Base-by-base conservation (phyloP, 805 yeast genomes). In the Wickerhamomyces rabaulensis region DNA sequence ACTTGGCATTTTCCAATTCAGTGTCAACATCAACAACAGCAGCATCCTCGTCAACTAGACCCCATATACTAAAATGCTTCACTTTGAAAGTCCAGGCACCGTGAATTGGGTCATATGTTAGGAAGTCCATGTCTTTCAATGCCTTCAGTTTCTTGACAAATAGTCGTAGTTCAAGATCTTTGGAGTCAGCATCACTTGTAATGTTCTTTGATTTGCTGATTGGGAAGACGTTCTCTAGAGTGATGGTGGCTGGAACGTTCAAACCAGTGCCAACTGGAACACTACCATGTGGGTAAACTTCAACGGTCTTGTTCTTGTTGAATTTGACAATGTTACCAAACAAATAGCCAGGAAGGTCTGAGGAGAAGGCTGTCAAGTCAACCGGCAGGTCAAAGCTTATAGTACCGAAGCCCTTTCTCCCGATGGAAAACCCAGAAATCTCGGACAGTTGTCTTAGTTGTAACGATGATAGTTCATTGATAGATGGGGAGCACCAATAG, bases 21-120 rank as follows among this genome's bases (percentile, higher is more conserved):
- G 73, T 65, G 22, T 74, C 75, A 10, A 69, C 73, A 52, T 80
- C 89, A 38, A 78, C 72, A 35, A 75, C 77, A 13, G 70, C 82
- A 37, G 74, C 80, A 20, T 75, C 80, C 22, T 83, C 88, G 52
- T 82, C 86, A 16, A 84, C 74, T 35, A 94, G 66, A 7, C 98
- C 98, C 97, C 97, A 94, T 6, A 87, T 79, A 68, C 96, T 89
- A 59, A 94, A 94, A 68, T 94, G 99, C 54, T 85, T 81, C 9
- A 91, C 97, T 55, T 73, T 78, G 65, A 88, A 90, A 1, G 84
- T 80, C 89, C 91, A 90, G 5, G 77, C 65, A 31, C 88, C 87
- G 6, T 79, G 77, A 25, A 82, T 72, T 4, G 90, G 89, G 56
- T 86, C 90, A 60, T 83, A 90, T 5, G 90, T 83, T 13, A 91